Percentiles rank a stretch among this genome's conserved stretches.
Evolutionary conservation across 2,329 filamentous ascomycete species (phyloP).

Genomic region (Aspergillus uvarum): DNA sequence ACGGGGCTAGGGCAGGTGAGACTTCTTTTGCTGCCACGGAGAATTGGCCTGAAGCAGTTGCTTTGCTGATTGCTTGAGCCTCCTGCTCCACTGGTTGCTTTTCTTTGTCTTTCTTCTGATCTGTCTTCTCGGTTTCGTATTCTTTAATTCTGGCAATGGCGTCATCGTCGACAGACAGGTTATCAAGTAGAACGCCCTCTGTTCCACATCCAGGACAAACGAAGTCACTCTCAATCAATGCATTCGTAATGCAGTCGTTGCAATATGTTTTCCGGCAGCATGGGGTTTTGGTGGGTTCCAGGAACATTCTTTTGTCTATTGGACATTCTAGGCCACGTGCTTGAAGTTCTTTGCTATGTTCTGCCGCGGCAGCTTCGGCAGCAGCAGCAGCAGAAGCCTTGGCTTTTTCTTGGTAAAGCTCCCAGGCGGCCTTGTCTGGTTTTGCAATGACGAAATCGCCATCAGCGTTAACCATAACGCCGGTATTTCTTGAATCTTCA

Average conservation of each 20-base stretch:
- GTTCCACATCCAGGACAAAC: conserved; percentile 88
- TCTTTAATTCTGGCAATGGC: conserved; percentile 73
- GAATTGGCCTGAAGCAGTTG: conserved; percentile 15
- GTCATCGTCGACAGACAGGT: conserved; percentile 80
- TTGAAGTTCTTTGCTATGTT: conserved; percentile 81
- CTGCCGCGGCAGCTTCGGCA: conserved; percentile 72
- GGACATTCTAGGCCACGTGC: conserved; percentile 88
- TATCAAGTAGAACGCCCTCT: conserved; percentile 89
- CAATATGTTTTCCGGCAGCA: conserved; percentile 99
- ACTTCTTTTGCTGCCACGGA: conserved; percentile 18
- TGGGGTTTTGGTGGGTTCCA: conserved; percentile 98
- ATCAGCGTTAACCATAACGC: conserved; percentile 96
- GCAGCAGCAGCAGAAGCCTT: conserved; percentile 82
- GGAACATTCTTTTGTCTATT: conserved; percentile 96
- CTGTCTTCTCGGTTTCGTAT: conserved; percentile 60
- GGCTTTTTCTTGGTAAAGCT: conserved; percentile 92
- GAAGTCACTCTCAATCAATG: conserved; percentile 97
- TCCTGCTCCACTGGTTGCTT: conserved; percentile 33
- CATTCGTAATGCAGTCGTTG: conserved; percentile 99
- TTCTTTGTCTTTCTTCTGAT: conserved; percentile 46
- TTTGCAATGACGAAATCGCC: conserved; percentile 97
- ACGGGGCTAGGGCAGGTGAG: conserved; percentile 33
- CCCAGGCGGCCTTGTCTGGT: conserved; percentile 93
- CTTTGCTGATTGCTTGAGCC: conserved; percentile 20
- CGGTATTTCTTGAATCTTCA: conserved; percentile 78